Percentiles rank a stretch among this genome's conserved stretches.
These are phyloP conservation scores for Saprolegnia diclina DNA, from an alignment of 352 stramenopile species.

Conservation along the genomic window DNA sequence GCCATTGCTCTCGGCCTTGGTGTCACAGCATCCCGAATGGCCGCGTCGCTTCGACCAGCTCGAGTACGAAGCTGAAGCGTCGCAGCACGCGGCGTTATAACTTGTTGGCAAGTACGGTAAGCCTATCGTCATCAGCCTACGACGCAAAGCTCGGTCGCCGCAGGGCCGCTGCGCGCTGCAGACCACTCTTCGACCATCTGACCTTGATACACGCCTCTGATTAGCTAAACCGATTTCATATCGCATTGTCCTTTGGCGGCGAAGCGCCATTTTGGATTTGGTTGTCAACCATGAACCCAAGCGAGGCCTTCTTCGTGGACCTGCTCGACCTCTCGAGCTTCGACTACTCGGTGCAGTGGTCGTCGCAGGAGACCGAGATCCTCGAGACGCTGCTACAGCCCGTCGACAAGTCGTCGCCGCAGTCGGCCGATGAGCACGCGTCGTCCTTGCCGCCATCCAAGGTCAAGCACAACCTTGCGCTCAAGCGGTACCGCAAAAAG, in stretches of 20 bases:
- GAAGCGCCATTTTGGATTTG: not conserved
- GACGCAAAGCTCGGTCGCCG: too few species aligned
- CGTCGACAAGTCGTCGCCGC: not conserved
- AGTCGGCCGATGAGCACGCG: not conserved
- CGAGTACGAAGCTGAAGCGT: too few species aligned
- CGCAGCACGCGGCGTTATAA: too few species aligned
- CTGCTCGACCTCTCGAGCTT: constrained; percentile 1
- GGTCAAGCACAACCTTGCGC: not conserved
- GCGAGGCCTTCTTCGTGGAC: not conserved
- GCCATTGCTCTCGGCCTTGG: too few species aligned
- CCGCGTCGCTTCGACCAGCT: too few species aligned
- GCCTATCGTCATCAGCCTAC: too few species aligned
- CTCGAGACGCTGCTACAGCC: not conserved
- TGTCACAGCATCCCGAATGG: too few species aligned
- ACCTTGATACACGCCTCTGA: not conserved
- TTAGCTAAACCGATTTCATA: not conserved
- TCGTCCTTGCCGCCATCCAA: not conserved
- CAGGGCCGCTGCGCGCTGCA: too few species aligned
- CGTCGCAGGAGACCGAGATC: not conserved
- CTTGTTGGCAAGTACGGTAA: too few species aligned
- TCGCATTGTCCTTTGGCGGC: not conserved
- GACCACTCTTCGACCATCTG: not conserved
- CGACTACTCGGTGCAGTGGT: constrained; percentile 8
- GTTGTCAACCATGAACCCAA: not conserved
- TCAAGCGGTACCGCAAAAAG: not conserved